Base-by-base conservation (phyloP, 2,329 filamentous ascomycete genomes). In the Xylariaceae sp. region DNA sequence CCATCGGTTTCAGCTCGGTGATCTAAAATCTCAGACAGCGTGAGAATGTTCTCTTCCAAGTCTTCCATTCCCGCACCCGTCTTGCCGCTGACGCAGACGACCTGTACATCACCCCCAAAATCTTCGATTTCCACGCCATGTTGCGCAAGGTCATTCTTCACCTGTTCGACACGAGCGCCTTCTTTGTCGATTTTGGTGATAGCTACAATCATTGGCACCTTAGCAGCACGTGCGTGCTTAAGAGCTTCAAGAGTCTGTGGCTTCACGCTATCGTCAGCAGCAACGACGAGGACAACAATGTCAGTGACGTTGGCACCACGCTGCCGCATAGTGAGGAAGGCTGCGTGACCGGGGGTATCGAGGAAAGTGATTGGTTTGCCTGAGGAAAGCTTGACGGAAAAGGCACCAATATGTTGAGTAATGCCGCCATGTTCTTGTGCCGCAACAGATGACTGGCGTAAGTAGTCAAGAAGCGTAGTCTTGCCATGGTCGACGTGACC, bases 401-500 rank as follows among this genome's bases (percentile, higher is more conserved):
- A 98, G 14, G 93, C 93, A 66, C 93, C 94, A 55, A 98, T 98
- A 62, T 98, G 93, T 65, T 98, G 93, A 0, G 93, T 98, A 62
- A 98, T 98, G 27, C 93, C 93, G 52, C 93, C 93, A 62, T 96
- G 91, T 64, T 98, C 93, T 43, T 86, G 82, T 5, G 89, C 89
- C 34, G 85, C 94, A 35, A 98, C 82, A 6, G 90, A 96, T 2
- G 91, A 93, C 58, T 95, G 94, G 29, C 93, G 86, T 36, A 98
- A 74, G 69, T 85, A 97, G 64, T 98, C 93, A 8, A 98, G 75
- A 34, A 98, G 83, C 0, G 94, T 98, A 1, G 93, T 98, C 72
- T 98, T 98, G 43, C 93, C 93, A 65, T 98, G 93, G 64, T 98
- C 94, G 57, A 98, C 93, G 55, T 98, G 93, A 2, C 93, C 93